phyloP scores from a whole-genome alignment of 345 rosid species.

The Punica granatum region DNA sequence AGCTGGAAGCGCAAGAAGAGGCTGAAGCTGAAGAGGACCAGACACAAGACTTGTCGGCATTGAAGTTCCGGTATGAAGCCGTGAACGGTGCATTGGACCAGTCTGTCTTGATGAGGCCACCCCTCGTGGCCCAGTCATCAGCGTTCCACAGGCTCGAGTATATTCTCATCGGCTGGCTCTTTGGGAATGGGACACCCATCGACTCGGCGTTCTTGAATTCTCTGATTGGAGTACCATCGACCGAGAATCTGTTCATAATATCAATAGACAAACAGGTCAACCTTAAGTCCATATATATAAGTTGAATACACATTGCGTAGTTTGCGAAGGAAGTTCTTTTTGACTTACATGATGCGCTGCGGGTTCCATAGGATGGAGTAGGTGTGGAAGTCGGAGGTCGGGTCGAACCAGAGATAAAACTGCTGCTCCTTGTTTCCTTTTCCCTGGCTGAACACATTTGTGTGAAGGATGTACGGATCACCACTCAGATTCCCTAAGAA shows the following conservation, averaged over 20 bases:
- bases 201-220: constrained; percentile 56
- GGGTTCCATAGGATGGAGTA: constrained; percentile 60
- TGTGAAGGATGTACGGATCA: constrained; percentile 59
- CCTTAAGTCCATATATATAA: neutral
- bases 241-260: constrained; percentile 31
- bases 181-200: constrained; percentile 39
- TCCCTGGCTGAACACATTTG: constrained; percentile 49
- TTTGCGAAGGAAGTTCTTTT: neutral
- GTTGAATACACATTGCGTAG: neutral
- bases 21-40: constrained; percentile 30
- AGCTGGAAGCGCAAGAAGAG: constrained; percentile 18
- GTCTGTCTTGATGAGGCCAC: constrained; percentile 50
- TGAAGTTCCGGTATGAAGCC: constrained; percentile 43
- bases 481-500: constrained; percentile 59
- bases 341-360: constrained; percentile 34
- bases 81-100: constrained; percentile 60
- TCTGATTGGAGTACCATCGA: constrained; percentile 51
- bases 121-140: constrained; percentile 60
- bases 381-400: constrained; percentile 50
- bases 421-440: constrained; percentile 63
- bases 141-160: constrained; percentile 60
- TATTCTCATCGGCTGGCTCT: constrained; percentile 44
- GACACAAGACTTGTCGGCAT: constrained; percentile 34
- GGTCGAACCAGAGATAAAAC: constrained; percentile 60
- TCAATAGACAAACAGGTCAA: neutral